phyloP scores from a whole-genome alignment of 2,329 filamentous ascomycete genomes.

The Alternaria novae-zelandiae region DNA sequence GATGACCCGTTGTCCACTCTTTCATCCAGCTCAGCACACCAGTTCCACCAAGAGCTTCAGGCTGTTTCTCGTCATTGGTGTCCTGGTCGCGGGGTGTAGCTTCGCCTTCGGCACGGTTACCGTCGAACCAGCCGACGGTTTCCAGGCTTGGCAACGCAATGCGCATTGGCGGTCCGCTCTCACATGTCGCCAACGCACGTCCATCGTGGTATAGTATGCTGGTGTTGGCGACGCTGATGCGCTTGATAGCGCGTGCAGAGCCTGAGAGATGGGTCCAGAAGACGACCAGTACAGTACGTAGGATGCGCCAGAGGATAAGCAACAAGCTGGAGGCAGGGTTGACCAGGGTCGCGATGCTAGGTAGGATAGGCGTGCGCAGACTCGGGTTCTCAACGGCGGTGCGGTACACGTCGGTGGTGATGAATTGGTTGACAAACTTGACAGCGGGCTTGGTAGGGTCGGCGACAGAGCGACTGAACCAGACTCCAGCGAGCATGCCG shows the following conservation, averaged over 20 bases:
- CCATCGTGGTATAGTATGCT: constrained; percentile 71
- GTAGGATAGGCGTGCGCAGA: constrained; percentile 65
- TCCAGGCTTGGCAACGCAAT: constrained; percentile 68
- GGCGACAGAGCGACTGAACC: constrained; percentile 56
- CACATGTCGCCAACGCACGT: constrained; percentile 71
- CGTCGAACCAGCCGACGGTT: constrained; percentile 75
- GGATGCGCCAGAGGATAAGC: constrained; percentile 58
- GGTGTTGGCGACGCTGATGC: constrained; percentile 75
- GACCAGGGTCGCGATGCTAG: constrained; percentile 71
- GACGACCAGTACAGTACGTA: constrained; percentile 65
- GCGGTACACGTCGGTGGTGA: constrained; percentile 70
- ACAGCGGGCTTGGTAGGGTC: constrained; percentile 57
- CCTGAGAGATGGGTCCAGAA: constrained; percentile 65
- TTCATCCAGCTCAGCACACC: constrained; percentile 67
- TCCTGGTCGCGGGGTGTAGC: constrained; percentile 28
- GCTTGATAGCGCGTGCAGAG: constrained; percentile 64
- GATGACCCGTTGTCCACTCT: constrained; percentile 75
- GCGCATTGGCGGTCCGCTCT: constrained; percentile 73
- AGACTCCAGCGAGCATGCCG: constrained; percentile 74
- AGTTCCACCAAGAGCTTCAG: constrained; percentile 58
- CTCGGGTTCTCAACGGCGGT: constrained; percentile 57
- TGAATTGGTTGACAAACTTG: constrained; percentile 72
- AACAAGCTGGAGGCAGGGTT: constrained; percentile 63
- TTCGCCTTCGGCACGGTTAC: constrained; percentile 62
- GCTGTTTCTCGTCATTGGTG: constrained; percentile 11